Percentiles rank a stretch among this genome's conserved stretches.
Conservation (phyloP, 345 rosid genomes). For the Angophora floribunda region DNA sequence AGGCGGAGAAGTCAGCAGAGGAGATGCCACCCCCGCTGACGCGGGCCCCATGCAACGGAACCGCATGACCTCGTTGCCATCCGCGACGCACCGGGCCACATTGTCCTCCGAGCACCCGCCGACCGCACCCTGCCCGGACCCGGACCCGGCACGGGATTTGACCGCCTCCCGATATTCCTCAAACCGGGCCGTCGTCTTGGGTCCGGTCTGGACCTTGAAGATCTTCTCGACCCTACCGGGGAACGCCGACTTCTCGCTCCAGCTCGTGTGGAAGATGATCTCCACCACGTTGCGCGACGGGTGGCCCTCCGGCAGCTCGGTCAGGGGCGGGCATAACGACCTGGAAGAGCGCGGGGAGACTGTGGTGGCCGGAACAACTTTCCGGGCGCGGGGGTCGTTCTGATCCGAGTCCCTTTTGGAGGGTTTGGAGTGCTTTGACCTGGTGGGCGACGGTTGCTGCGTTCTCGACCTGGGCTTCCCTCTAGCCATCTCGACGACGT, state of each 20-base stretch:
- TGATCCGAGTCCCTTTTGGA: constrained; percentile 6
- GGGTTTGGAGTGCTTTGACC: constrained; percentile 8
- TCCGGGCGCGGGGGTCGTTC: neutral
- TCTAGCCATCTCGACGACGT: constrained; percentile 50
- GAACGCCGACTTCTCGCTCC: constrained; percentile 64
- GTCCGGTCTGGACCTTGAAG: constrained; percentile 80
- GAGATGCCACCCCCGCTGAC: constrained; percentile 24
- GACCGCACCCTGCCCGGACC: neutral
- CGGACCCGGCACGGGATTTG: constrained; percentile 42
- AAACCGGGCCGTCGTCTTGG: constrained; percentile 57
- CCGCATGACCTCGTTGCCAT: constrained; percentile 97
- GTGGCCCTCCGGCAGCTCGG: constrained; percentile 78
- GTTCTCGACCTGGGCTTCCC: neutral
- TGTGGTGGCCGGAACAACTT: constrained; percentile 1
- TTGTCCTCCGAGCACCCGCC: constrained; percentile 37
- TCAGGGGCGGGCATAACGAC: constrained; percentile 48
- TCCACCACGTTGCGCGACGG: constrained; percentile 91
- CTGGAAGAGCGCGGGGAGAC: constrained; percentile 34
- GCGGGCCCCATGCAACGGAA: constrained; percentile 79
- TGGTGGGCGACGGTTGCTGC: constrained; percentile 3
- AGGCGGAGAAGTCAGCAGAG: neutral
- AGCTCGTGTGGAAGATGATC: constrained; percentile 88
- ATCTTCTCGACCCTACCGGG: constrained; percentile 80
- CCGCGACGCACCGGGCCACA: constrained; percentile 77
- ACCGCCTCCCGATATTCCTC: constrained; percentile 89